Conservation (phyloP, 192 early-diverging fungal species). For the Lobulomyces angularis region DNA sequence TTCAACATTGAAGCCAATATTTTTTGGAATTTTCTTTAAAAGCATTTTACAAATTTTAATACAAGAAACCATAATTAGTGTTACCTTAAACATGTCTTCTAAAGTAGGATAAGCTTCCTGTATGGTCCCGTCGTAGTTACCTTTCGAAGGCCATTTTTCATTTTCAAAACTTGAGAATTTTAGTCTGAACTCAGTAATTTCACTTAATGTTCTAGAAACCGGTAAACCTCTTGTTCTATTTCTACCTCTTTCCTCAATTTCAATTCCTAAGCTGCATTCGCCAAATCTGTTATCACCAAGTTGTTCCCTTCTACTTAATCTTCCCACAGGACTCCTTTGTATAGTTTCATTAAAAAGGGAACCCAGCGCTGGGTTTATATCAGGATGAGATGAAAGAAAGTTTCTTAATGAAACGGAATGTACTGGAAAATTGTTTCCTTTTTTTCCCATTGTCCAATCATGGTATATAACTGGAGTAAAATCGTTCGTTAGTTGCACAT, state of each 20-base stretch:
- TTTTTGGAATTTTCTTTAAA: slow-evolving; percentile 48
- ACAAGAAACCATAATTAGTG: not conserved
- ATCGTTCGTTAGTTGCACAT: slow-evolving; percentile 88
- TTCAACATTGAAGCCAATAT: slow-evolving; percentile 86
- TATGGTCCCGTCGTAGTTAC: slow-evolving; percentile 68
- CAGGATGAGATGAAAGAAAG: slow-evolving; percentile 26
- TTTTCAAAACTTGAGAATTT: too few species aligned
- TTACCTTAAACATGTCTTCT: slow-evolving; percentile 55
- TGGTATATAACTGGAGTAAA: slow-evolving; percentile 79
- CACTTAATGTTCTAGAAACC: too few species aligned
- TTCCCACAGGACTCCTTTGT: too few species aligned
- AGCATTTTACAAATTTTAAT: not conserved
- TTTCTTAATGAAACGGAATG: slow-evolving; percentile 16
- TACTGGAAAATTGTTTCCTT: slow-evolving; percentile 18
- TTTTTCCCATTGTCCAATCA: slow-evolving; percentile 55
- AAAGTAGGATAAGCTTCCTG: slow-evolving; percentile 81
- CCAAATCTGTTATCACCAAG: too few species aligned
- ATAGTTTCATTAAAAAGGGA: too few species aligned
- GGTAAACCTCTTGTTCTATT: too few species aligned
- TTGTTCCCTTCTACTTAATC: too few species aligned
- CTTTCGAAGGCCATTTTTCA: slow-evolving; percentile 49
- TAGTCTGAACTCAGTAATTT: too few species aligned
- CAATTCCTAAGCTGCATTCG: too few species aligned
- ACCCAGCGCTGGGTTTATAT: too few species aligned
- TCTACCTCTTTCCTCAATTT: too few species aligned